These are phyloP conservation scores for Sonneratia alba DNA, from an alignment of 345 rosid genomes.

Conservation along the genomic window DNA sequence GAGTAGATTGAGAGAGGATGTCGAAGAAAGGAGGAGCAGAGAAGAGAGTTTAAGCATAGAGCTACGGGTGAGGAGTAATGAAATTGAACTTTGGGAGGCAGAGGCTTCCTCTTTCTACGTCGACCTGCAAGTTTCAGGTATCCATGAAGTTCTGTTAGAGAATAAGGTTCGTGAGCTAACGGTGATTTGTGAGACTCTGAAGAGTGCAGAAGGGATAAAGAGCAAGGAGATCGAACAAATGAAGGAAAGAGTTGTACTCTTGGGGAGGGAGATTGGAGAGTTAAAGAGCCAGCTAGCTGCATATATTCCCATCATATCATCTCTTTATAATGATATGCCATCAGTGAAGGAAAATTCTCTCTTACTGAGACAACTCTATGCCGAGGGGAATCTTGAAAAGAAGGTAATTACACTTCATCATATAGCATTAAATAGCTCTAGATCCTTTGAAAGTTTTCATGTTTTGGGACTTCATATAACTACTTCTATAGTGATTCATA, in stretches of 20 bases:
- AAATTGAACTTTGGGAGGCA: conserved; percentile 79
- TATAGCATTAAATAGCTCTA: too few species aligned
- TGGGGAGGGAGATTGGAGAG: conserved; percentile 54
- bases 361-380: conserved; percentile 9
- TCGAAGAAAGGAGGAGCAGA: conserved; percentile 37
- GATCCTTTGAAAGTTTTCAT: too few species aligned
- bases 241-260: conserved; percentile 42
- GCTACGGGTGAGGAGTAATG: conserved; percentile 65
- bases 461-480: neutral
- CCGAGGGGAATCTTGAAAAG: conserved; percentile 3
- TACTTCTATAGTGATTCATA: neutral
- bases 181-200: conserved; percentile 43
- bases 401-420: neutral
- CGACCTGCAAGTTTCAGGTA: conserved; percentile 63
- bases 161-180: conserved; percentile 46
- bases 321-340: conserved; percentile 39
- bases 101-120: conserved; percentile 87
- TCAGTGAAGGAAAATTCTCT: conserved; percentile 46
- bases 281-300: conserved; percentile 45
- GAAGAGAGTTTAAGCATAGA: conserved; percentile 67
- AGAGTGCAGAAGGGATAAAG: conserved; percentile 31
- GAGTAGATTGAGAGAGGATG: conserved; percentile 25
- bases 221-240: conserved; percentile 42
- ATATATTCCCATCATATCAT: conserved; percentile 48
- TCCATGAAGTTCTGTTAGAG: conserved; percentile 66